Percentiles rank a stretch among this genome's conserved stretches.
These are phyloP conservation scores for Mycena leptocephala DNA, from an alignment of 768 basidiomycete species.

Conservation along the genomic window DNA sequence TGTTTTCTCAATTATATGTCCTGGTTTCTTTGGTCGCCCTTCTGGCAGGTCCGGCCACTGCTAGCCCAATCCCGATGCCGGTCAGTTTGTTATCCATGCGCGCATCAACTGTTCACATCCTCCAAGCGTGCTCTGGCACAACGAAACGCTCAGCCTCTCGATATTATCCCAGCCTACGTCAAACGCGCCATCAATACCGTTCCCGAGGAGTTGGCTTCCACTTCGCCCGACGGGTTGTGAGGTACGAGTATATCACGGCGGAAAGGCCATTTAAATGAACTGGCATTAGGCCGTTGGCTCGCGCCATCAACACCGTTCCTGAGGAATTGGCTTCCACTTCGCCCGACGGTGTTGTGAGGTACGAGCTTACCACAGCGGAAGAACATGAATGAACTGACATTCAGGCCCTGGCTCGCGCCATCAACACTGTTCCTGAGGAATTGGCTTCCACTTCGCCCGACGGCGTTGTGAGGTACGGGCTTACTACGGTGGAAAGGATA, in stretches of 20 bases:
- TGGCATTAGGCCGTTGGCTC: constrained; percentile 41
- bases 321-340: constrained; percentile 54
- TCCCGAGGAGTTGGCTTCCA: neutral
- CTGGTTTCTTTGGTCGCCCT: constrained; percentile 58
- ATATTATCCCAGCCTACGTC: constrained; percentile 62
- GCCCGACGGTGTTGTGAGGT: constrained; percentile 48
- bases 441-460: constrained; percentile 42
- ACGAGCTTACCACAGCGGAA: too few relatives aligned
- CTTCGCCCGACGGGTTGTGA: constrained; percentile 40
- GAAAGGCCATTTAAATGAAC: too few relatives aligned
- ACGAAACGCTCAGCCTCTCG: constrained; percentile 52
- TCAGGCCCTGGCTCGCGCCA: too few relatives aligned
- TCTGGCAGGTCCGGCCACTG: constrained; percentile 62
- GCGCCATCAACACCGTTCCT: constrained; percentile 20
- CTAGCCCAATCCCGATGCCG: constrained; percentile 61
- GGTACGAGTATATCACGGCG: too few relatives aligned
- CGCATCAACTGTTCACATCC: neutral
- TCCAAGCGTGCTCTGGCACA: constrained; percentile 42
- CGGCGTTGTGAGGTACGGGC: constrained; percentile 42
- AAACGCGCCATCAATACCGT: constrained; percentile 45
- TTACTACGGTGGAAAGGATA: too few relatives aligned
- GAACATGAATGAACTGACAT: too few relatives aligned
- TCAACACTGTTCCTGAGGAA: constrained; percentile 38
- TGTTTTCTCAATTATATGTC: constrained; percentile 62
- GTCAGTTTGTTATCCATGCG: constrained; percentile 45